Evolutionary conservation across 441 rosid species (phyloP), one percentile per base, ranked within the genome.

Genomic region (California macrophylla): DNA sequence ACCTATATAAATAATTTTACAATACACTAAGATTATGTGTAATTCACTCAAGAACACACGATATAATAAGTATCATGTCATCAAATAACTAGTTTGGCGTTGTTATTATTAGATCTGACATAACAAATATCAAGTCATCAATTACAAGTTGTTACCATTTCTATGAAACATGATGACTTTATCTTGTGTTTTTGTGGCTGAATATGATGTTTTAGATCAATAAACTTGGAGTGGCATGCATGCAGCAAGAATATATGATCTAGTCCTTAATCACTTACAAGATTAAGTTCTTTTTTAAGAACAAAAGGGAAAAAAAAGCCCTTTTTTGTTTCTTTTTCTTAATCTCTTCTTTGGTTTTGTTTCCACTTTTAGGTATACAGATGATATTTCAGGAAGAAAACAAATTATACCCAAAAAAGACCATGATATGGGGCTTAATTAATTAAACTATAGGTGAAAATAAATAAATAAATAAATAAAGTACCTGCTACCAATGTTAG

Each of bases 401-500:
- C 24, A 32, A 2, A 42, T 21, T 26, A 12, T 38, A 3, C 25
- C 9, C 65, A 0, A 1, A 45, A 45, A 45, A 69, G 26, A 68
- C 9, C 26, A 30, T 45, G 3, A 8, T 67, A 6, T 45, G 42
- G 67, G 9, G 16, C 6, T 21, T 47, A 47, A 12, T 3, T 0
- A 3, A 15, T 63, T 28, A 9, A 7, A 29, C 26, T 21, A 45
- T 26, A 24, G 66, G 64, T 45, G 16, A 64, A 32, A 38, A 23
- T 36, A 40, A 40, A n/a, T 3, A 28, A 64, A 65, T 1, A 10
- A 25, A 21, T n/a, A 9, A 26, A 25, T 1, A 12, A 6, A 8
- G n/a, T 77, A 85, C 92, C 90, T 85, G 92, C 92, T 87, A 63
- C 92, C 90, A 70, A 87, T 87, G 78, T 66, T 82, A 77, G 87